Evolutionary conservation across 805 yeast genomes (phyloP).

Genomic region (Sporopachydermia quercuum): DNA sequence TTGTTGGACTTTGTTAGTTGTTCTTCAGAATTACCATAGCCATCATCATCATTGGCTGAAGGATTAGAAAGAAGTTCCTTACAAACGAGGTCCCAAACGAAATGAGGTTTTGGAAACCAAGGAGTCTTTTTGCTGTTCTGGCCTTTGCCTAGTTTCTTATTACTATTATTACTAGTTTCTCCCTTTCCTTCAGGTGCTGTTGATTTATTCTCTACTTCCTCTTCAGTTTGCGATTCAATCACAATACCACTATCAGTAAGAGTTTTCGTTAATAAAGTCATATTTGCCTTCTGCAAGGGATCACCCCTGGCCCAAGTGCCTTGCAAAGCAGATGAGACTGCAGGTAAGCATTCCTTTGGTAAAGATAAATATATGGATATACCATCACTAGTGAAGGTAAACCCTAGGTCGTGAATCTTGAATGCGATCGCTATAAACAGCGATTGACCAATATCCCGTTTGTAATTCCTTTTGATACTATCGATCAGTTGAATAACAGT

Average conservation of each 20-base stretch:
- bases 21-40: conserved; percentile 12
- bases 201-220: conserved; percentile 16
- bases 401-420: conserved; percentile 33
- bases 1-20: conserved; percentile 11
- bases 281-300: conserved; percentile 60
- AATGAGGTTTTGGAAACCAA: conserved; percentile 66
- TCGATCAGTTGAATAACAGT: conserved; percentile 46
- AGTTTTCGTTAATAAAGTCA: conserved; percentile 44
- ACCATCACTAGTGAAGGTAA: conserved; percentile 66
- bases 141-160: conserved; percentile 9
- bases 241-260: conserved; percentile 39
- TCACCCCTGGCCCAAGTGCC: conserved; percentile 53
- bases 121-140: conserved; percentile 32
- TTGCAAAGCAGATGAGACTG: conserved; percentile 4
- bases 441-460: conserved; percentile 9
- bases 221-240: conserved; percentile 23
- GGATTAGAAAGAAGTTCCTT: conserved; percentile 21
- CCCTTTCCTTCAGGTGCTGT: conserved; percentile 5
- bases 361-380: conserved; percentile 52
- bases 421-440: too few relatives aligned
- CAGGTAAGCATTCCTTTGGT: conserved; percentile 16
- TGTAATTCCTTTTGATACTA: conserved; percentile 13
- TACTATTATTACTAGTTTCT: conserved; percentile 3
- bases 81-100: conserved; percentile 56
- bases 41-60: conserved; percentile 11